These are phyloP conservation scores for Pneumocystis carinii DNA, from an alignment of 1,139 yeast genomes.

Conservation along the genomic window DNA sequence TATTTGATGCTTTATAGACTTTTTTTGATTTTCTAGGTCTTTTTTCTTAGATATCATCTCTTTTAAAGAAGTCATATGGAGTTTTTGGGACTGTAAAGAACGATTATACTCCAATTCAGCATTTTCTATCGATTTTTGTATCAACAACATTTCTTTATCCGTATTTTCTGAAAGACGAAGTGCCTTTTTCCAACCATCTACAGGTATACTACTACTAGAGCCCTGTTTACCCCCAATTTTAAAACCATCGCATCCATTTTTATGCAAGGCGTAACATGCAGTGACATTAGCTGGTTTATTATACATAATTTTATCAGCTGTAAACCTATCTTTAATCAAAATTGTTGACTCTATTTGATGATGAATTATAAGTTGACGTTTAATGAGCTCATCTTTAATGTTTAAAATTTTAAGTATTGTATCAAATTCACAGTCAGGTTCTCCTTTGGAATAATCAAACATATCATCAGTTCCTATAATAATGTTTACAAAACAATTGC, in stretches of 20 bases:
- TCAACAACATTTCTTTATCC: constrained; percentile 8
- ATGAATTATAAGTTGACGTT: constrained; percentile 41
- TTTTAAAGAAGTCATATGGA: not conserved
- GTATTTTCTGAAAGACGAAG: constrained; percentile 17
- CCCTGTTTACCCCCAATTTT: constrained; percentile 23
- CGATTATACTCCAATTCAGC: not conserved
- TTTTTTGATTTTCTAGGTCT: not conserved
- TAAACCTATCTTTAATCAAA: constrained; percentile 35
- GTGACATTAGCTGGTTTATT: constrained; percentile 30
- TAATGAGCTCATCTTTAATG: constrained; percentile 11
- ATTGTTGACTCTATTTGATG: constrained; percentile 45
- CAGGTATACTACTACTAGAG: constrained; percentile 45
- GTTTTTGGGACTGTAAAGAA: not conserved
- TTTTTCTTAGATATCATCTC: not conserved
- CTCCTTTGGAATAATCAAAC: constrained; percentile 35
- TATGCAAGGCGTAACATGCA: constrained; percentile 33
- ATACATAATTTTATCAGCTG: constrained; percentile 37
- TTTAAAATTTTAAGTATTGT: constrained; percentile 47
- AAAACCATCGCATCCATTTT: constrained; percentile 34
- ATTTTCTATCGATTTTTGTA: not conserved
- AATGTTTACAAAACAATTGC: constrained; percentile 7
- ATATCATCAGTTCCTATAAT: constrained; percentile 43
- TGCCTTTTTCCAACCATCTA: constrained; percentile 26
- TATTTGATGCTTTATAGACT: not conserved
- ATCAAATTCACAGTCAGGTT: constrained; percentile 27